phyloP scores from a whole-genome alignment of 768 basidiomycete genomes.

The Lactarius psammicola region DNA sequence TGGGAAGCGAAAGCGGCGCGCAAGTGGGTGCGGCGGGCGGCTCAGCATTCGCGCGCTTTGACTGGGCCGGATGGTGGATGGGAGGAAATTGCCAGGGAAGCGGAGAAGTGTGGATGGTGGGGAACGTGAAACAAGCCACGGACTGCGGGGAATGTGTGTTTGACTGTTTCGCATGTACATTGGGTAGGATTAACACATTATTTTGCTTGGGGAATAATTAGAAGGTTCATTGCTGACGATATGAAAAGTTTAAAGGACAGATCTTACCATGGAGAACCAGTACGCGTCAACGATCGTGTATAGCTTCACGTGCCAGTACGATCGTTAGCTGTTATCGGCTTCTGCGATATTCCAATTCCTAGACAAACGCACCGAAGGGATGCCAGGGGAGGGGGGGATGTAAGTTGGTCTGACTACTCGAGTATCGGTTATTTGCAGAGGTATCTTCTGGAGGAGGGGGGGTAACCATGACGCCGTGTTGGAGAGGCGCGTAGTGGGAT shows the following conservation, averaged over 20 bases:
- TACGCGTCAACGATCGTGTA: neutral
- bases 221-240: neutral
- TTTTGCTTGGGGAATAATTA: neutral
- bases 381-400: neutral
- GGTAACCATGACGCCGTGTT: neutral
- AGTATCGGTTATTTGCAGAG: neutral
- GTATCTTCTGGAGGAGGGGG: neutral
- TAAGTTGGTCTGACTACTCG: neutral
- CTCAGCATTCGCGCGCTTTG: conserved; percentile 11
- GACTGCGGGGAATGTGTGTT: conserved; percentile 2
- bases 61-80: conserved; percentile 22
- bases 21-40: conserved; percentile 15
- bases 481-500: neutral
- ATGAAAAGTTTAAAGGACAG: neutral
- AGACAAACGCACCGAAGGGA: neutral
- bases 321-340: neutral
- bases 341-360: neutral
- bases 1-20: conserved; percentile 4
- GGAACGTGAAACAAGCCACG: conserved; percentile 11
- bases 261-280: neutral
- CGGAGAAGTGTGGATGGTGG: conserved; percentile 19
- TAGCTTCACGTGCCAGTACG: neutral
- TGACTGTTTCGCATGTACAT: too few species aligned
- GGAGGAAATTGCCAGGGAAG: conserved; percentile 11
- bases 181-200: too few species aligned